Conservation (phyloP, 495 filamentous ascomycete genomes). For the Neurospora sp. region DNA sequence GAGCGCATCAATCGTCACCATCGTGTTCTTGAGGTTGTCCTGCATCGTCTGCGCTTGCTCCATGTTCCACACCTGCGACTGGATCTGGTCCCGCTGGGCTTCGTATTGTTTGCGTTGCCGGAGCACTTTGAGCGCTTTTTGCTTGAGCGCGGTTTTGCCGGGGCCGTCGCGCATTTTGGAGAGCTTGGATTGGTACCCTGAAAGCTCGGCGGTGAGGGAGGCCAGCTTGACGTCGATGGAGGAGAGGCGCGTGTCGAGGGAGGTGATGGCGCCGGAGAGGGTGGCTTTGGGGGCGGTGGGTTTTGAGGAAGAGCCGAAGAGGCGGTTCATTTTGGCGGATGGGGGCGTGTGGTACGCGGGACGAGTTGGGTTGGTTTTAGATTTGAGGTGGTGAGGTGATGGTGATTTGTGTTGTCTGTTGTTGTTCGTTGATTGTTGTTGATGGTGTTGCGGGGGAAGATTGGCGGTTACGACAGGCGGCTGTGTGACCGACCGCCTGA, state of each 20-base stretch:
- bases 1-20: conserved; percentile 97
- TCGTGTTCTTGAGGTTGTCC: conserved; percentile 96
- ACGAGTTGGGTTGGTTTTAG: not conserved
- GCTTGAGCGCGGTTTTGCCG: conserved; percentile 83
- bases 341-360: too few species aligned
- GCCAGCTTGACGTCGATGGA: conserved; percentile 93
- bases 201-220: conserved; percentile 82
- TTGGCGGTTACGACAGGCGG: not conserved
- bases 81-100: conserved; percentile 84
- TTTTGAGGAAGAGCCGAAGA: conserved; percentile 75
- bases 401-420: too few species aligned
- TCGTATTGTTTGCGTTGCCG: conserved; percentile 97
- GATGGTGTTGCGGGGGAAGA: not conserved
- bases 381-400: not conserved
- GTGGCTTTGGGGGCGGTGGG: conserved; percentile 70
- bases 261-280: conserved; percentile 74
- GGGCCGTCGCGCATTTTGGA: conserved; percentile 93
- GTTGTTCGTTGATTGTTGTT: not conserved
- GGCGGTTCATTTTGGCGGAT: conserved; percentile 69
- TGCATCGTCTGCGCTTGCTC: conserved; percentile 99
- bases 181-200: conserved; percentile 78
- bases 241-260: conserved; percentile 80
- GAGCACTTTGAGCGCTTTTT: conserved; percentile 91
- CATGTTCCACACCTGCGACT: conserved; percentile 98
- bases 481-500: not conserved